phyloP scores from a whole-genome alignment of 2,329 filamentous ascomycete species.

The Scytalidium sp. region DNA sequence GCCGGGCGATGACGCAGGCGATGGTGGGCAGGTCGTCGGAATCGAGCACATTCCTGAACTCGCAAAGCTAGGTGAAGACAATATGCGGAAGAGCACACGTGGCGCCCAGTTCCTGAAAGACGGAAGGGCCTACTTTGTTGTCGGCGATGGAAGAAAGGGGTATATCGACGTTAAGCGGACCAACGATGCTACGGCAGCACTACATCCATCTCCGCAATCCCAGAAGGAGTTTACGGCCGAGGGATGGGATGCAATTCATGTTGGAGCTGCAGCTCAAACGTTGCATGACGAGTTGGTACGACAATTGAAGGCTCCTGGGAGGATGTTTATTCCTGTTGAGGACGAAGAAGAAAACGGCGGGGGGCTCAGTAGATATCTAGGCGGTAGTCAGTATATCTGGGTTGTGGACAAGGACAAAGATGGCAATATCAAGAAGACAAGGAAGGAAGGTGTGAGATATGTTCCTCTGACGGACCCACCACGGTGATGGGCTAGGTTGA shows the following conservation, averaged over 20 bases:
- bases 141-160: constrained; percentile 71
- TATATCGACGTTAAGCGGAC: constrained; percentile 43
- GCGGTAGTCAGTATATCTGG: constrained; percentile 64
- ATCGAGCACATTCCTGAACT: constrained; percentile 71
- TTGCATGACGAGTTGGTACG: constrained; percentile 70
- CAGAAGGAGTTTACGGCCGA: constrained; percentile 34
- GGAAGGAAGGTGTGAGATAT: constrained; percentile 70
- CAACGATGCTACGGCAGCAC: background rate
- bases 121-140: constrained; percentile 68
- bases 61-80: constrained; percentile 57
- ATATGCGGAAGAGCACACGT: constrained; percentile 61
- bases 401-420: constrained; percentile 68
- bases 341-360: constrained; percentile 34
- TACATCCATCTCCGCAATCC: background rate
- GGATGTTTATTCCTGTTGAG: constrained; percentile 77
- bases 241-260: constrained; percentile 91
- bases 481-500: background rate
- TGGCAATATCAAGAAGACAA: constrained; percentile 58
- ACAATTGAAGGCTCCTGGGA: constrained; percentile 75
- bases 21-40: constrained; percentile 55
- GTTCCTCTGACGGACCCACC: constrained; percentile 75
- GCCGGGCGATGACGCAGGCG: constrained; percentile 11
- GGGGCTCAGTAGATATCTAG: constrained; percentile 14
- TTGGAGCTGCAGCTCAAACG: constrained; percentile 78
- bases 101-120: constrained; percentile 58